These are phyloP conservation scores for Scheffersomyces stambukii DNA, from an alignment of 1,139 yeast species.

Conservation along the genomic window DNA sequence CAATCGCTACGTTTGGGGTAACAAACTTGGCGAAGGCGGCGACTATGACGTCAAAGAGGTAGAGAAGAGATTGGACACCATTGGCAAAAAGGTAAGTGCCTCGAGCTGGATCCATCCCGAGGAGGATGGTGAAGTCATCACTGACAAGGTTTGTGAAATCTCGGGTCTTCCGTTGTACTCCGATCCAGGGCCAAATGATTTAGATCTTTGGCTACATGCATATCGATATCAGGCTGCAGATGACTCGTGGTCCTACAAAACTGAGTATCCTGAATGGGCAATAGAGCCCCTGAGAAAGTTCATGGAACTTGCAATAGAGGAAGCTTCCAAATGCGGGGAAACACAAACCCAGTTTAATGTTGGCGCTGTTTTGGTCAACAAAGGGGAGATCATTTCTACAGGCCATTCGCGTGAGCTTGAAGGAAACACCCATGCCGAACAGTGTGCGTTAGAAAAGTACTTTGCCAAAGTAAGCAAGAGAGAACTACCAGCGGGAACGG, in stretches of 20 bases:
- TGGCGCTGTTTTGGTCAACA: conserved; percentile 79
- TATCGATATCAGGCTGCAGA: conserved; percentile 61
- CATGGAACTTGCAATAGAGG: conserved; percentile 63
- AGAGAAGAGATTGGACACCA: conserved; percentile 44
- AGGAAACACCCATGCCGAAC: conserved; percentile 98
- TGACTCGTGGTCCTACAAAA: conserved; percentile 68
- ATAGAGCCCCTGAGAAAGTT: conserved; percentile 49
- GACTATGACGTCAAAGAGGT: conserved; percentile 46
- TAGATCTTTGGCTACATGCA: conserved; percentile 90
- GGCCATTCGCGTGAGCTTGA: conserved; percentile 90
- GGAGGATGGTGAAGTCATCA: conserved; percentile 57
- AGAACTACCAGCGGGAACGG: conserved; percentile 70
- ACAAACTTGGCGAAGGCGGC: conserved; percentile 50
- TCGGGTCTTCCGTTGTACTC: conserved; percentile 76
- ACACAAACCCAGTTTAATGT: conserved; percentile 89
- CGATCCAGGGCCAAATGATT: conserved; percentile 84
- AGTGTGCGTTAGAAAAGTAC: conserved; percentile 84
- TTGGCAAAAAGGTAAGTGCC: conserved; percentile 69
- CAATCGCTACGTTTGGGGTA: conserved; percentile 71
- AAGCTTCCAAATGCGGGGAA: conserved; percentile 79
- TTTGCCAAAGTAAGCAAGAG: conserved; percentile 31
- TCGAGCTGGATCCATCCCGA: conserved; percentile 63
- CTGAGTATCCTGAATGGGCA: conserved; percentile 89
- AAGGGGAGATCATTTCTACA: conserved; percentile 61
- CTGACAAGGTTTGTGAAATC: conserved; percentile 54